Evolutionary conservation across 345 rosid genomes (phyloP), one percentile per base, ranked within the genome.

Genomic region (Rhodamnia rubescens): DNA sequence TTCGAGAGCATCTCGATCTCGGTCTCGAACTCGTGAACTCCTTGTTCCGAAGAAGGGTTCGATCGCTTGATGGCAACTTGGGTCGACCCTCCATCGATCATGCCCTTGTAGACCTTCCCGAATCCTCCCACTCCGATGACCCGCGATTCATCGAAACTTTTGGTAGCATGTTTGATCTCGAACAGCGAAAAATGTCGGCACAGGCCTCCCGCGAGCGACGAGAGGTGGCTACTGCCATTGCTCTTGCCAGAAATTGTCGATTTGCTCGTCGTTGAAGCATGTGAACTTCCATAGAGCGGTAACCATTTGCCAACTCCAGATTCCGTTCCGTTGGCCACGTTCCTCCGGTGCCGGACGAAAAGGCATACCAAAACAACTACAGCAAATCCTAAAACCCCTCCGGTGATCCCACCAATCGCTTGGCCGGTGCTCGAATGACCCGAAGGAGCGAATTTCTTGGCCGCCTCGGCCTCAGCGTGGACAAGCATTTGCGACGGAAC

Each of bases 1-100:
- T 91, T 92, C 2, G 95, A 93, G 36, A 94, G 93, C 95, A 92
- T 93, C 91, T 93, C 95, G 32, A 94, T 92, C 89, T 92, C 94
- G 0, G 94, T 93, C 86, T 86, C 82, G 85, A 94, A 93, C 87
- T 94, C 97, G 56, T 89, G 40, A 13, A 91, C 89, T 54, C 97
- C 97, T 85, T 93, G 95, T 53, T 92, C 93, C 1, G 97, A 93
- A 42, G 90, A 89, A 2, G 97, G 94, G 89, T 92, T 93, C 82
- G 95, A 91, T 84, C 93, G 87, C 88, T 94, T 94, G 55, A 94
- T 88, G 21, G 97, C 95, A 1, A 94, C 95, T 36, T 88, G 89
- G 12, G 87, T 89, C 26, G 83, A 52, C 42, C 88, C 87, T 59
- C 91, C 88, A 57, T 93, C 95, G 44, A 92, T 84, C 11, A 88